Percentiles rank a stretch among this genome's conserved stretches.
phyloP scores from a whole-genome alignment of 805 yeast genomes.

The Candida coleopterorum region DNA sequence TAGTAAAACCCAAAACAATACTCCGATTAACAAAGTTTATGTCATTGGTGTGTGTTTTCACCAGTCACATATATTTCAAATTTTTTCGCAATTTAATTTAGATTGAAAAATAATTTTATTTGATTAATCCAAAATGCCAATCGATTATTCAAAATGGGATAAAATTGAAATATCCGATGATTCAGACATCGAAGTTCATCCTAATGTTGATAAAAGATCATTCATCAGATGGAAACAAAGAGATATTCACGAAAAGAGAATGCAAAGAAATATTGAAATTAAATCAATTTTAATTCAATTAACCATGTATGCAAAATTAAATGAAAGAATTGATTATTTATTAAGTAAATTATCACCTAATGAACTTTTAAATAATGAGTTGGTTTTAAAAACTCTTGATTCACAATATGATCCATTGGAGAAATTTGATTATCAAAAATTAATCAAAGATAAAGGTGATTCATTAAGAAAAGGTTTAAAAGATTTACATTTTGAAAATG shows the following conservation, averaged over 20 bases:
- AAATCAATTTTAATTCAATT: conserved; percentile 69
- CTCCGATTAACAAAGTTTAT: too few species aligned
- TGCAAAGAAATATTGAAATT: conserved; percentile 73
- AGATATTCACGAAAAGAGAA: conserved; percentile 91
- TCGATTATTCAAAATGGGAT: conserved; percentile 98
- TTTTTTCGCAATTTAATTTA: too few species aligned
- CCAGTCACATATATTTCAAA: too few species aligned
- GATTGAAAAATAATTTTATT: too few species aligned
- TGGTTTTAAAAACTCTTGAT: conserved; percentile 39
- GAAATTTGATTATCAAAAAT: conserved; percentile 44
- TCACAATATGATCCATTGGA: conserved; percentile 54
- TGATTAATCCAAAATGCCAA: too few species aligned
- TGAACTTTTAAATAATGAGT: conserved; percentile 21
- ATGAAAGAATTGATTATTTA: conserved; percentile 66
- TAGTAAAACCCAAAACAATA: too few species aligned
- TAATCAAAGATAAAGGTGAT: conserved; percentile 35
- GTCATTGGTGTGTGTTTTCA: too few species aligned
- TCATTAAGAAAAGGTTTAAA: conserved; percentile 41
- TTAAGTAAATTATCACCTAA: conserved; percentile 38
- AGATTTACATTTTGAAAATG: conserved; percentile 32
- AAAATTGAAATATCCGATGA: conserved; percentile 94
- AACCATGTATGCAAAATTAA: conserved; percentile 74
- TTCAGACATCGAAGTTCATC: conserved; percentile 95
- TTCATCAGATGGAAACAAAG: conserved; percentile 96
- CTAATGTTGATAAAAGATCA: conserved; percentile 91